These are phyloP conservation scores for Daldinia sp. DNA, from an alignment of 2,329 filamentous ascomycete species.

Conservation along the genomic window DNA sequence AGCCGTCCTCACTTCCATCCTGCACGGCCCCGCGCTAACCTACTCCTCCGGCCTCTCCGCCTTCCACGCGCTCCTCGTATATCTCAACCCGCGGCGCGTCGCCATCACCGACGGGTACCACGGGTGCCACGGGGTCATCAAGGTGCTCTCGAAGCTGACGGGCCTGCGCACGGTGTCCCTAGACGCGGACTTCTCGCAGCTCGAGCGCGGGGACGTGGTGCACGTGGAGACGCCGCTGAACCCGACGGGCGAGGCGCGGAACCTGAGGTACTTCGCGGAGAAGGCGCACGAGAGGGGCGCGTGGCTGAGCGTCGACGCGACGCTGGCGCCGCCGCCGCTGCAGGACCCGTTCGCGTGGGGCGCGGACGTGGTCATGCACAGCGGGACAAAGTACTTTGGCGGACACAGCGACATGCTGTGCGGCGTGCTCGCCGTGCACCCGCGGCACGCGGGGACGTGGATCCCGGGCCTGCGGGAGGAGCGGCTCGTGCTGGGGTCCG, in stretches of 20 bases:
- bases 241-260: constrained; percentile 83
- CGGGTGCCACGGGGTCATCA: constrained; percentile 89
- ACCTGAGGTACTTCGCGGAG: constrained; percentile 77
- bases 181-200: constrained; percentile 70
- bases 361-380: constrained; percentile 91
- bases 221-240: constrained; percentile 96
- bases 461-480: constrained; percentile 72
- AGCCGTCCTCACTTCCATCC: constrained; percentile 78
- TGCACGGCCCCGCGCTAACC: constrained; percentile 77
- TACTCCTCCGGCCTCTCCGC: constrained; percentile 89
- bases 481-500: constrained; percentile 80
- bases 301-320: constrained; percentile 85
- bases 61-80: constrained; percentile 88
- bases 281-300: constrained; percentile 75
- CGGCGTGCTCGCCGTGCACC: constrained; percentile 79
- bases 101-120: constrained; percentile 91
- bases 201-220: constrained; percentile 84
- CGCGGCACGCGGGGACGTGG: constrained; percentile 65
- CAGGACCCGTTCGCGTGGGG: constrained; percentile 86
- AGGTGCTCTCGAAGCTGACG: constrained; percentile 78
- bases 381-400: constrained; percentile 94
- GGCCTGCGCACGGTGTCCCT: constrained; percentile 80
- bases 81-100: constrained; percentile 83
- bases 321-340: constrained; percentile 90
- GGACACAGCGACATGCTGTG: constrained; percentile 95